Evolutionary conservation across 768 basidiomycete genomes (phyloP).

Genomic region (Podaxis sp.): DNA sequence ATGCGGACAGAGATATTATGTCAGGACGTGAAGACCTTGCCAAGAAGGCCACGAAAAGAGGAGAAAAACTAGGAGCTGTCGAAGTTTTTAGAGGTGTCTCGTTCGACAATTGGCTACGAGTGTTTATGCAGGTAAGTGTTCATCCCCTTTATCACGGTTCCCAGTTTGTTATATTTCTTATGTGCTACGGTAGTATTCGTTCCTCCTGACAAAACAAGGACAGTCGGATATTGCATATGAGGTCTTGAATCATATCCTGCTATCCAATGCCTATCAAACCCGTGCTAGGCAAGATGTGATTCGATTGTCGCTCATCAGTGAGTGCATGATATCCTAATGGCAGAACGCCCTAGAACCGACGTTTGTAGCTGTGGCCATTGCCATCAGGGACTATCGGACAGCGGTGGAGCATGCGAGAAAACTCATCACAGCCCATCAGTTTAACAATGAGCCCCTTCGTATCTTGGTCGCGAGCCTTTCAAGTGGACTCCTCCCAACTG

Average conservation of each 20-base stretch:
- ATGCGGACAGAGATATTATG: neutral
- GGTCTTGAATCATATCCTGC: slow-evolving; percentile 69
- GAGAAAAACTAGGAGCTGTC: slow-evolving; percentile 42
- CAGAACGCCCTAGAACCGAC: neutral
- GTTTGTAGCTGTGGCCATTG: slow-evolving; percentile 68
- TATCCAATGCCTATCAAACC: slow-evolving; percentile 72
- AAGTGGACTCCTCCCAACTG: slow-evolving; percentile 67
- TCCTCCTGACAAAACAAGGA: slow-evolving; percentile 61
- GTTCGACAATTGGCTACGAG: slow-evolving; percentile 81
- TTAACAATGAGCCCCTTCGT: slow-evolving; percentile 83
- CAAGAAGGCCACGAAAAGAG: slow-evolving; percentile 44
- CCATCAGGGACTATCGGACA: slow-evolving; percentile 49
- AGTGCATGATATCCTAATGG: slow-evolving; percentile 22
- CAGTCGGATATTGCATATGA: slow-evolving; percentile 72
- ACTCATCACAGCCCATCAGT: slow-evolving; percentile 74
- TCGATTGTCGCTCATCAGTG: slow-evolving; percentile 76
- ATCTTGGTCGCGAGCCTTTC: slow-evolving; percentile 74
- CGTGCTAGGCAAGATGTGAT: slow-evolving; percentile 67
- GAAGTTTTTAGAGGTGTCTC: slow-evolving; percentile 77
- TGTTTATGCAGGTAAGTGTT: slow-evolving; percentile 78
- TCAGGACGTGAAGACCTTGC: slow-evolving; percentile 58
- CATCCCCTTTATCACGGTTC: neutral
- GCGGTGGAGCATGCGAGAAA: slow-evolving; percentile 79
- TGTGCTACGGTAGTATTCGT: slow-evolving; percentile 57
- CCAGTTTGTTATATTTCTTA: neutral